phyloP scores from a whole-genome alignment of 257 asterid genomes.

The Echites panduratus region DNA sequence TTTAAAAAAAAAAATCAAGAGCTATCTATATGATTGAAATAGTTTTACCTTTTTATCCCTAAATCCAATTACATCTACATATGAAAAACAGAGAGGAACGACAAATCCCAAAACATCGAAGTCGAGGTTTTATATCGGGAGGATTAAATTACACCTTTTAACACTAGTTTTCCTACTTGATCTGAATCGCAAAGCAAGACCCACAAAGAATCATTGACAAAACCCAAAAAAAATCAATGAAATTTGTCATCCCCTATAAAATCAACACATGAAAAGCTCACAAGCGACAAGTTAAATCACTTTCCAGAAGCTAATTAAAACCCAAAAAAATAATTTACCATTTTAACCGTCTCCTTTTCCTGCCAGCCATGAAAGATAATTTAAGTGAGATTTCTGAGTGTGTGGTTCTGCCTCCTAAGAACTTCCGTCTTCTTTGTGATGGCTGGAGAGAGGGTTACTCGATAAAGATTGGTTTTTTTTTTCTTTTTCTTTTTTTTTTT shows the following conservation, averaged over 20 bases:
- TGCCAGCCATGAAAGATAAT: constrained; percentile 36
- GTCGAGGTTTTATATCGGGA: background rate
- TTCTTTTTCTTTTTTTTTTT: too few species aligned
- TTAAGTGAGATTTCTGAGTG: background rate
- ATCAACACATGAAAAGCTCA: background rate
- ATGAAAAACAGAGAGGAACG: background rate
- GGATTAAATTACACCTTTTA: background rate
- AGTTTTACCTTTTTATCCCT: background rate
- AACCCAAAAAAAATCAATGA: background rate
- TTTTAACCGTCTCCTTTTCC: constrained; percentile 44
- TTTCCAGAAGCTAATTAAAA: background rate
- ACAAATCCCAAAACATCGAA: background rate
- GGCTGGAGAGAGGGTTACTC: background rate
- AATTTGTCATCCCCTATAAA: background rate
- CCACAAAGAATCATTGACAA: background rate
- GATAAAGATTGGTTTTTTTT: background rate
- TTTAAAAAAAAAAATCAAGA: background rate
- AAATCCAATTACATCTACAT: background rate
- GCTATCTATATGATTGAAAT: background rate
- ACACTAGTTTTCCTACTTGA: background rate
- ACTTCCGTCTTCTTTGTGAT: background rate
- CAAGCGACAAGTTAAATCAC: background rate
- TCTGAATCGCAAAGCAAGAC: background rate
- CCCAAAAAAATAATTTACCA: constrained; percentile 26
- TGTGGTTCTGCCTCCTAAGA: background rate